A percentile compares a stretch with the other conserved stretches of the same genome.
Evolutionary conservation across 805 yeast species (phyloP).

Genomic region (Hanseniaspora nectarophila): DNA sequence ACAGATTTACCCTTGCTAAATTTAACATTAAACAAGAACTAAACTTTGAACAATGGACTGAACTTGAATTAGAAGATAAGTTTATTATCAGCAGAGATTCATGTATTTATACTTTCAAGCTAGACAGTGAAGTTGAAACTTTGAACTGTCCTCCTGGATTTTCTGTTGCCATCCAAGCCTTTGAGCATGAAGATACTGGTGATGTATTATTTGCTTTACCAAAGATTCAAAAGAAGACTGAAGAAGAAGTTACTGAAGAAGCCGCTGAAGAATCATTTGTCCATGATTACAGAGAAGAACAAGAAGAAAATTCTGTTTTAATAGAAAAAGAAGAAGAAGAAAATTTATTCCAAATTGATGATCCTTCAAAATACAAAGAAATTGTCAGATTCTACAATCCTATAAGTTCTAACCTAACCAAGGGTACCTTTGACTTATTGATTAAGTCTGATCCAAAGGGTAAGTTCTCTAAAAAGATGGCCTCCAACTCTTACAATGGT

Average conservation of each 20-base stretch:
- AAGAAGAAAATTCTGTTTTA: neutral
- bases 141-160: conserved; percentile 64
- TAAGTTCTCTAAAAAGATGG: conserved; percentile 54
- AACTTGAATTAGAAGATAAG: conserved; percentile 60
- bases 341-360: conserved; percentile 20
- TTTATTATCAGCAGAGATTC: conserved; percentile 59
- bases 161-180: conserved; percentile 46
- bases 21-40: conserved; percentile 34
- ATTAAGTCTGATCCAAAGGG: conserved; percentile 70
- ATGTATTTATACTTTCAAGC: conserved; percentile 61
- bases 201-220: conserved; percentile 13
- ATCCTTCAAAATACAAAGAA: conserved; percentile 23
- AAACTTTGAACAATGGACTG: conserved; percentile 46
- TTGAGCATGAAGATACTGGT: conserved; percentile 11
- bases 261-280: neutral
- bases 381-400: conserved; percentile 60
- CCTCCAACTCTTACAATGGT: conserved; percentile 26
- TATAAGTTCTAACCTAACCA: conserved; percentile 54
- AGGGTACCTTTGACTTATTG: conserved; percentile 64
- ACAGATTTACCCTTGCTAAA: conserved; percentile 29
- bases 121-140: conserved; percentile 47
- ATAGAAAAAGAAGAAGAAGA: conserved; percentile 10
- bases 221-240: neutral
- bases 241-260: neutral
- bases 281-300: neutral